These are phyloP conservation scores for Globisporangium orthogonon DNA, from an alignment of 352 stramenopile species.

Conservation along the genomic window DNA sequence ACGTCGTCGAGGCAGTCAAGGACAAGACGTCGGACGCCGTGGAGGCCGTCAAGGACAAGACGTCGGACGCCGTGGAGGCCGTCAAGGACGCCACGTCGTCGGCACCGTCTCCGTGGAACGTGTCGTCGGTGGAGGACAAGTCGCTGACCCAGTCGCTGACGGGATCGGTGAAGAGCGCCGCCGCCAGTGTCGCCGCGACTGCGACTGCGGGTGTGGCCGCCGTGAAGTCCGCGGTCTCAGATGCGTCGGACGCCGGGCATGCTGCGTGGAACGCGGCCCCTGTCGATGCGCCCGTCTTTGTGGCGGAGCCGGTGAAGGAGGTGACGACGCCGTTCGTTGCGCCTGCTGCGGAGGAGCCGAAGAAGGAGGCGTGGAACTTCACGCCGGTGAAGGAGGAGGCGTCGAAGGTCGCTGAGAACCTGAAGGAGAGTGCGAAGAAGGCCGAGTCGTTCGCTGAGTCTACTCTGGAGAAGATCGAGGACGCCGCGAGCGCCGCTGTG, in stretches of 20 bases:
- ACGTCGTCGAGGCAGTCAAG: slow-evolving; percentile 13
- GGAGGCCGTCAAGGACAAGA: slow-evolving; percentile 8
- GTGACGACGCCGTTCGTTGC: slow-evolving; percentile 9
- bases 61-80: slow-evolving; percentile 8
- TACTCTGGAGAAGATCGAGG: slow-evolving; percentile 9
- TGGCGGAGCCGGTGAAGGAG: slow-evolving; percentile 16
- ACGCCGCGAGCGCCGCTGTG: slow-evolving; percentile 2
- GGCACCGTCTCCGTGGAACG: slow-evolving; percentile 12
- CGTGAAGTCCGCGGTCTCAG: slow-evolving; percentile 4
- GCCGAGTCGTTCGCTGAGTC: slow-evolving; percentile 3
- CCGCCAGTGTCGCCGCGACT: slow-evolving; percentile 4
- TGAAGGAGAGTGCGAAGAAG: slow-evolving; percentile 13
- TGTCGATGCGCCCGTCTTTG: slow-evolving; percentile 10
- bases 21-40: slow-evolving; percentile 5
- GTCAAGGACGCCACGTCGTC: slow-evolving; percentile 13
- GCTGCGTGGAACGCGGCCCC: slow-evolving; percentile 13
- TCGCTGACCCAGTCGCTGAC: slow-evolving; percentile 2
- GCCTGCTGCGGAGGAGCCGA: slow-evolving; percentile 11
- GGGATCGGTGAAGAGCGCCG: slow-evolving; percentile 2
- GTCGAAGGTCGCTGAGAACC: slow-evolving; percentile 16
- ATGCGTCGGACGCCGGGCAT: slow-evolving; percentile 2
- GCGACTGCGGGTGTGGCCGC: slow-evolving; percentile 4
- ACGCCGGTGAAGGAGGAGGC: slow-evolving; percentile 21
- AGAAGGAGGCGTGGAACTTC: slow-evolving; percentile 23
- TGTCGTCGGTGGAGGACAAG: slow-evolving; percentile 9